Evolutionary conservation across 192 early-diverging fungal genomes (phyloP).

Genomic region (Backusella morwellensis): DNA sequence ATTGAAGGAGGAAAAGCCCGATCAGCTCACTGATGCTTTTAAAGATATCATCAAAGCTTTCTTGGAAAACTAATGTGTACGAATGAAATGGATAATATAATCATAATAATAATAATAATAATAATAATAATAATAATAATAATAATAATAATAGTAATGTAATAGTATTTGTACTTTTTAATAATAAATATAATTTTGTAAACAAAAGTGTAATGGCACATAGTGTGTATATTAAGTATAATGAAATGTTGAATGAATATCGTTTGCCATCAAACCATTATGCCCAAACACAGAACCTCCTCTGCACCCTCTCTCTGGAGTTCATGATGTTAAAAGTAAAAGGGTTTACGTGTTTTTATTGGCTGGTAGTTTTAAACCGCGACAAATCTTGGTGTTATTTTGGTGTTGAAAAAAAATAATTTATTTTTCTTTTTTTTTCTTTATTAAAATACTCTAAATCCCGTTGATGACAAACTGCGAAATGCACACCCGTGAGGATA

Average conservation of each 20-base stretch:
- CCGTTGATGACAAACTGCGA: background rate
- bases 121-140: background rate
- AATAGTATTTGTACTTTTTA: background rate
- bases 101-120: background rate
- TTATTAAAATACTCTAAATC: background rate
- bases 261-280: too few relatives aligned
- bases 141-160: background rate
- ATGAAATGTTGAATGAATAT: too few relatives aligned
- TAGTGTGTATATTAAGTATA: too few relatives aligned
- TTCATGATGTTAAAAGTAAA: too few relatives aligned
- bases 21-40: background rate
- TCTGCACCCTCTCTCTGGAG: too few relatives aligned
- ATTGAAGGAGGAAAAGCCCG: background rate
- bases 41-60: background rate
- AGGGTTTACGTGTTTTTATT: too few relatives aligned
- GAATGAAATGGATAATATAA: background rate
- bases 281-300: too few relatives aligned
- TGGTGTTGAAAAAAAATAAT: background rate
- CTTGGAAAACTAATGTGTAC: background rate
- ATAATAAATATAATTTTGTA: background rate
- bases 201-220: background rate
- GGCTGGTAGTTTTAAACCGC: too few relatives aligned
- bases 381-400: too few relatives aligned
- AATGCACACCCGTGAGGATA: constrained; percentile 6
- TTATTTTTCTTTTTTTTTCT: background rate